Conservation (phyloP, 352 stramenopile species). For the Globisporangium lucens region DNA sequence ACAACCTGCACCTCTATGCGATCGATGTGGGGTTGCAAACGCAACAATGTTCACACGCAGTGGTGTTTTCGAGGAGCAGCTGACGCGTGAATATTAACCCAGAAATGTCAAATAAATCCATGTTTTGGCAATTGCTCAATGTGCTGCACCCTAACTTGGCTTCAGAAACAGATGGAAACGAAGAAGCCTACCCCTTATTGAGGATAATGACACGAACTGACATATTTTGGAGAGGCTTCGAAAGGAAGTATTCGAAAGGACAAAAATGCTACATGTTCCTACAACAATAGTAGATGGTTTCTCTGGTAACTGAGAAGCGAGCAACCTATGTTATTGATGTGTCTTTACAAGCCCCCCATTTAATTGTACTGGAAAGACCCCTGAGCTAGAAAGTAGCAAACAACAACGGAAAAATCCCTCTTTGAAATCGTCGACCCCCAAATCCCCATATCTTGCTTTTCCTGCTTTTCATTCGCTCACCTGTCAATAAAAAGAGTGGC, state of each 20-base stretch:
- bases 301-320: no score
- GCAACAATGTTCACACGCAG: not conserved
- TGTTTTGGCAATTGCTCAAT: not conserved
- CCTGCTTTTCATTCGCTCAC: not conserved
- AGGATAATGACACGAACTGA: not conserved
- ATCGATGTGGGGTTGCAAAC: not conserved
- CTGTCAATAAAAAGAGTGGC: not conserved
- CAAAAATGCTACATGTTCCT: no score
- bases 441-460: not conserved
- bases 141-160: not conserved
- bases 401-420: not conserved
- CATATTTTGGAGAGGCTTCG: not conserved
- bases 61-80: not conserved
- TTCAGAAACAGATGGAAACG: constrained; percentile 1
- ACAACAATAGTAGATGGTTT: no score
- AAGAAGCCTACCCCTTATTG: not conserved
- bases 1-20: not conserved
- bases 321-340: no score
- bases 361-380: no score
- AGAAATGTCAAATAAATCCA: not conserved
- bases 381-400: no score
- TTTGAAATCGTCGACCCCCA: not conserved
- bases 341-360: no score
- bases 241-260: no score
- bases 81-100: not conserved